Conservation (phyloP, 306 rosid species). For the Luffa aegyptiaca region DNA sequence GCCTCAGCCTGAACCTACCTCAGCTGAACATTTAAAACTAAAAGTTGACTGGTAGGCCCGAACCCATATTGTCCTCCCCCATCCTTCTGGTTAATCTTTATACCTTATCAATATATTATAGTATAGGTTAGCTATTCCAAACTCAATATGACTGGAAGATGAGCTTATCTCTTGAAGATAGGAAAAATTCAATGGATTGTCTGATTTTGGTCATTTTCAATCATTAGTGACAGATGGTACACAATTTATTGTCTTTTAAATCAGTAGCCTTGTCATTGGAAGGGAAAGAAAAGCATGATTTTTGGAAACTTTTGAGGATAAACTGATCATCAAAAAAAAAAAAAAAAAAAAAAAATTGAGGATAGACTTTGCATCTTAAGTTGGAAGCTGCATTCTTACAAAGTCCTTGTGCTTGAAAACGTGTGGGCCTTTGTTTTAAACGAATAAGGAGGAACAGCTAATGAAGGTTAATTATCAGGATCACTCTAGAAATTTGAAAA, state of each 20-base stretch:
- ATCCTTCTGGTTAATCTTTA: neutral
- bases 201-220: neutral
- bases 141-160: neutral
- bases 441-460: neutral
- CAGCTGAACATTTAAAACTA: neutral
- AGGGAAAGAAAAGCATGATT: neutral
- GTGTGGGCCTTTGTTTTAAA: neutral
- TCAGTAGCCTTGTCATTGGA: neutral
- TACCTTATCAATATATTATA: neutral
- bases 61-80: neutral
- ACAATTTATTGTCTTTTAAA: neutral
- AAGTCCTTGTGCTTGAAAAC: neutral
- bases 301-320: neutral
- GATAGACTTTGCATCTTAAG: neutral
- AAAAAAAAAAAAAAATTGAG: neutral
- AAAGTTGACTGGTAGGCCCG: neutral
- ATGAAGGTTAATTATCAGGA: neutral
- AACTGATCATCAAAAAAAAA: neutral
- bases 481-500: constrained; percentile 25
- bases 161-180: neutral
- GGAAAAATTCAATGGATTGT: neutral
- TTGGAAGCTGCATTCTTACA: neutral
- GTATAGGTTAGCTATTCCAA: neutral
- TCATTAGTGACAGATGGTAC: neutral
- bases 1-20: neutral